Evolutionary conservation across 352 stramenopile species (phyloP).

Genomic region (Blastocystis sp.): DNA sequence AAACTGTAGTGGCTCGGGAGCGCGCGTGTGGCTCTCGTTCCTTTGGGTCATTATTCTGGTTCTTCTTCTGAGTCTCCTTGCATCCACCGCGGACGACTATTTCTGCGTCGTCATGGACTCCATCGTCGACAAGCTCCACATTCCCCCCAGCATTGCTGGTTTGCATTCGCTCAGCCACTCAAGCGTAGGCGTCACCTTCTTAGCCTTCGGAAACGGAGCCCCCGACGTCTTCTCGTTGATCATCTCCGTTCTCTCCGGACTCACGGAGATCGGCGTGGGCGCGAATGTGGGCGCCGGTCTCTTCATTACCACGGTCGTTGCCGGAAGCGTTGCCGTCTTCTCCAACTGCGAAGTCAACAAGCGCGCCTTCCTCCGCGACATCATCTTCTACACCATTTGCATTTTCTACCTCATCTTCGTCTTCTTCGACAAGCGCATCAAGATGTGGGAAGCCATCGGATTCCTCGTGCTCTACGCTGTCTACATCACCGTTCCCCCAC

Average conservation of each 20-base stretch:
- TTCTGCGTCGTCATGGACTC: conserved; percentile 93
- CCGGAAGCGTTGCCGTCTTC: conserved; percentile 85
- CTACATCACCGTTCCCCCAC: conserved; percentile 78
- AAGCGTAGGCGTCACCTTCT: conserved; percentile 86
- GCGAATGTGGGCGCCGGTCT: conserved; percentile 85
- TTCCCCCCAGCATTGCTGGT: conserved; percentile 74
- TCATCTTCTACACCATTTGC: conserved; percentile 73
- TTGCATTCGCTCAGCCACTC: background rate
- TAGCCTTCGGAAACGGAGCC: conserved; percentile 95
- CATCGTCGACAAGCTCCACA: conserved; percentile 87
- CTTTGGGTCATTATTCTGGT: conserved; percentile 74
- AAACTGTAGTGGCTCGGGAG: conserved; percentile 22
- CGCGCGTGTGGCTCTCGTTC: conserved; percentile 10
- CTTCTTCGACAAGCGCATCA: conserved; percentile 76
- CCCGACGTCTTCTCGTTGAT: conserved; percentile 92
- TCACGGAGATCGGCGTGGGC: conserved; percentile 69
- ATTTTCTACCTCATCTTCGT: conserved; percentile 63
- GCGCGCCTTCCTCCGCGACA: conserved; percentile 76
- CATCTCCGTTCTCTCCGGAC: conserved; percentile 80
- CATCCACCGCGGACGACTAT: conserved; percentile 94
- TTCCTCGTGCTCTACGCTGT: conserved; percentile 80
- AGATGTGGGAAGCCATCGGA: conserved; percentile 73
- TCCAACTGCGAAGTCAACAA: conserved; percentile 71
- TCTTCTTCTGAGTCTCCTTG: conserved; percentile 80
- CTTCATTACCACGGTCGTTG: conserved; percentile 91